Evolutionary conservation across 352 stramenopile species (phyloP), one percentile per base, ranked within the genome.

Genomic region (Pythium guiyangense): DNA sequence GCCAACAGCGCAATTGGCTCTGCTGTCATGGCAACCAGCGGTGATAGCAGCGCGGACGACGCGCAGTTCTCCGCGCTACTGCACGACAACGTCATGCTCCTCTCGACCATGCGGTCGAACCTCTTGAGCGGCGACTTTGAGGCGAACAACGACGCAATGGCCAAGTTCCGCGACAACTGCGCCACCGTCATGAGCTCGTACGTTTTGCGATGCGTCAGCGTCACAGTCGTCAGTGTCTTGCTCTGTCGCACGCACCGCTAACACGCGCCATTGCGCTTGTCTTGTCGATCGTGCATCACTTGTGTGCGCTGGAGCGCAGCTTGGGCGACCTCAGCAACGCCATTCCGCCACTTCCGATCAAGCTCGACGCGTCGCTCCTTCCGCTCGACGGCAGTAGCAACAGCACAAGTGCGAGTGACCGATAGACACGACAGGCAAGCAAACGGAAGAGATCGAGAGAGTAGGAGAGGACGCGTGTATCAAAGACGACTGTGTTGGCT

Each of bases 61-160:
- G 66, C 54, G 8, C 76, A 85, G 49, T 62, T 90, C 6, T 69
- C 64, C 4, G 75, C 67, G 18, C 61, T 90, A 29, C 67, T 90
- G 34, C 70, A 91, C 52, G 79, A 91, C 40, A 93, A 93, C 63
- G 63, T 84, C 26, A 47, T 74, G 43, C 63, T 74, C 4, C 66
- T 91, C 51, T 78, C 84, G 40, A 73, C 73, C 14, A 90, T 93
- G 59, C 79, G 79, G 10, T 75, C 76, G 42, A 93, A 91, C 56
- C 60, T 91, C 18, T 49, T 86, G 22, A 76, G 74, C 53, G 79
- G 80, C 61, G 77, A 79, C 50, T 56, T 70, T 0, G 67, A 77
- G 48, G 67, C 79, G 42, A 90, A 90, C 49, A 44, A 57, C 20
- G 52, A 65, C 27, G 67, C 81, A 31, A 90, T 93, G 74, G 27